Conservation (phyloP, 1,284 basidiomycete genomes). For the Salmacisia buchloeana region DNA sequence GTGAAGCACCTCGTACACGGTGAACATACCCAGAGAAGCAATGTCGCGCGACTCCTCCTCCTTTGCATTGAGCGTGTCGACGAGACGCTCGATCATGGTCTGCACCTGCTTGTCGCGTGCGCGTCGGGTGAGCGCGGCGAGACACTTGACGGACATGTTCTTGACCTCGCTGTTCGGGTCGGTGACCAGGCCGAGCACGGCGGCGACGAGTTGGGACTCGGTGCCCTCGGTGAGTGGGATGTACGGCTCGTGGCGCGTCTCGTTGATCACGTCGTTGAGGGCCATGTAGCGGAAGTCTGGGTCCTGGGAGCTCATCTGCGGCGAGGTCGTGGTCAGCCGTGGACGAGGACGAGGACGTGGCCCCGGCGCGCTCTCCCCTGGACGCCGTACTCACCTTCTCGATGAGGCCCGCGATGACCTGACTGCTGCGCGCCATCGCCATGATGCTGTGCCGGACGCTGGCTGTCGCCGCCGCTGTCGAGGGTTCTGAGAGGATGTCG, state of each 20-base stretch:
- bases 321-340: background rate
- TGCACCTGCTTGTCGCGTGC: conserved; percentile 76
- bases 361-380: background rate
- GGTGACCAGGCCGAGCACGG: conserved; percentile 75
- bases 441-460: conserved; percentile 17
- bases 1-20: conserved; percentile 1
- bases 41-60: conserved; percentile 90
- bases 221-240: conserved; percentile 28
- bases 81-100: conserved; percentile 75
- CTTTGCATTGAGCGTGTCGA: conserved; percentile 73
- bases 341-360: background rate
- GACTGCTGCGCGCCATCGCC: conserved; percentile 23
- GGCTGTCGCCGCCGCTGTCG: background rate
- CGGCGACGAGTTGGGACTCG: conserved; percentile 72
- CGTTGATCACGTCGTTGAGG: conserved; percentile 40
- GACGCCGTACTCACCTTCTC: conserved; percentile 26
- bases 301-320: conserved; percentile 43
- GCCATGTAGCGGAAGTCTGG: conserved; percentile 48
- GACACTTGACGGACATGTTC: conserved; percentile 88
- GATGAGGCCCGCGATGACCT: conserved; percentile 33
- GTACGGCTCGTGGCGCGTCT: conserved; percentile 27
- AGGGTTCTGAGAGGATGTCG: background rate
- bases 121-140: conserved; percentile 80
- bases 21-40: conserved; percentile 66
- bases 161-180: conserved; percentile 97